Evolutionary conservation across 768 basidiomycete species (phyloP), one percentile per base, ranked within the genome.

Genomic region (Paxillus ammoniavirescens): DNA sequence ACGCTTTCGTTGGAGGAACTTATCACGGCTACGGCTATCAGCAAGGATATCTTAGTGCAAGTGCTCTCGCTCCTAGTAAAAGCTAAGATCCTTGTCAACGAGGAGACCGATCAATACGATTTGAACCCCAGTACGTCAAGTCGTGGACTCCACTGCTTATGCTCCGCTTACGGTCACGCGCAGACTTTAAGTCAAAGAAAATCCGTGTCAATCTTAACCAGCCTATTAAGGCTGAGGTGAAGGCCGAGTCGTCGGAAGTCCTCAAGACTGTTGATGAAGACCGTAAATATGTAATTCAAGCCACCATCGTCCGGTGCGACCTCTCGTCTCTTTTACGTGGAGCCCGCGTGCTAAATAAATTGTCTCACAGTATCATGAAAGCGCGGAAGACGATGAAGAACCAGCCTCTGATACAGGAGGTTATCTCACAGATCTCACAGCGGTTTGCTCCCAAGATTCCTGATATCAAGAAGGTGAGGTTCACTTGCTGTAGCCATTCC

Each of bases 201-300:
- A 91, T 94, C 46, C 84, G 91, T 36, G 88, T 96, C 56, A 91
- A 93, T 62, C 75, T 96, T 53, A 96, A 95, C 72, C 80, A 84
- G 68, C 92, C 94, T 0, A 90, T 99, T 72, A 96, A 93, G 77
- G 86, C 93, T 2, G 97, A 98, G 70, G 86, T 91, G 56, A 96
- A 94, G 78, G 86, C 89, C 7, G 96, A 98, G 65, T 82, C 87
- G 8, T 80, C 80, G 0, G 93, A 97, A 61, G 93, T 97, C 8
- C 74, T 97, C 65, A 94, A 93, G 79, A 90, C 86, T 6, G 94
- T 98, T 5, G 96, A 97, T 60, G 95, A 98, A 73, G 97, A 98
- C 66, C 85, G 96, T 55, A 97, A 97, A 80, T 91, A 95, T 62
- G 86, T 94, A 54, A 93, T 97, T 50, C 95, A 98, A 68, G 92